Evolutionary conservation across 148 eudicot genomes (phyloP), one percentile per base, ranked within the genome.

Genomic region (Salicornia ramosissima): DNA sequence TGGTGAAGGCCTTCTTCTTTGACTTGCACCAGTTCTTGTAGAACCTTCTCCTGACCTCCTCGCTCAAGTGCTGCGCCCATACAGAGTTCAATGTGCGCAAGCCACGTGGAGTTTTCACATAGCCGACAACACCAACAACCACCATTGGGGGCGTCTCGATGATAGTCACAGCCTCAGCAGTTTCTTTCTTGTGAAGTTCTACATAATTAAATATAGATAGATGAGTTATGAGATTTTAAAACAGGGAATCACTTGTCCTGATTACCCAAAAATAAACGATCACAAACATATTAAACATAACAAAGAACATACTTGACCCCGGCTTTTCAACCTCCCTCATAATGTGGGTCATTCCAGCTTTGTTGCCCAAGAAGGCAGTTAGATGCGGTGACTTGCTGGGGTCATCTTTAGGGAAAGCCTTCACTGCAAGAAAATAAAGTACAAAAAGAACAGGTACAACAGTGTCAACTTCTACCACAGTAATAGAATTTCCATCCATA

Each of bases 171-270:
- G 96, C 91, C 80, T 89, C 96, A 76, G 89, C 87, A 24, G 96
- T 87, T 62, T 89, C 96, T 75, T 89, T 87, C 86, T 89, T 87
- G 85, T 89, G 96, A 56, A 89, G 91, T 64, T 87, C 96, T 87
- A 39, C 8, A 70, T 36, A 36, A 8, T 13, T 18, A 73, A 30
- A 12, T 24, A 5, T 9, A 16, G 4, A 15, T 30, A 8, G 9
- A 45, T 6, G 14, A 11, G 7, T 45, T 11, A 45, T 13, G 11
- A 8, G 11, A 45, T n/a, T 13, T 45, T 45, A 1, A 45, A 45
- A 11, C 14, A 45, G 49, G 11, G 49, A 45, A 8, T 9, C n/a
- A n/a, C n/a, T n/a, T n/a, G n/a, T n/a, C n/a, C n/a, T n/a, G n/a
- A n/a, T n/a, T 4, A 43, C 21, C 53, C 10, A 26, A 72, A 5